phyloP scores from a whole-genome alignment of 352 stramenopile genomes.

The Phytophthora foliorum region DNA sequence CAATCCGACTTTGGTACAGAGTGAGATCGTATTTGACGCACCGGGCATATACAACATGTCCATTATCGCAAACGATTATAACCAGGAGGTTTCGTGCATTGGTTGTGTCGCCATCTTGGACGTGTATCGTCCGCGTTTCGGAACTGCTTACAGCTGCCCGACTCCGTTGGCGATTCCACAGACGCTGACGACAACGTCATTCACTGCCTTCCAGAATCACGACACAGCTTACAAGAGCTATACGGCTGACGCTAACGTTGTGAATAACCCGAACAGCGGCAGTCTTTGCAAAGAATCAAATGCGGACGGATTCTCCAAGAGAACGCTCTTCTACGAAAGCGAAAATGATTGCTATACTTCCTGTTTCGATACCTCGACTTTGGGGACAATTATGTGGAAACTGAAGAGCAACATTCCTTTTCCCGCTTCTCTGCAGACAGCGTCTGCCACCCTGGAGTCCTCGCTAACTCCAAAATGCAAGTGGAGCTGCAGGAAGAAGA shows the following conservation, averaged over 20 bases:
- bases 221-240: conserved; percentile 13
- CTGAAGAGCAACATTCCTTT: conserved; percentile 13
- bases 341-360: conserved; percentile 1
- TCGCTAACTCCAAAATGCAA: conserved; percentile 8
- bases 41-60: conserved; percentile 35
- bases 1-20: conserved; percentile 9
- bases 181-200: conserved; percentile 4
- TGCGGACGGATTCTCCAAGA: not conserved
- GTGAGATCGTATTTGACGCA: conserved; percentile 23
- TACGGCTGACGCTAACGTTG: conserved; percentile 6
- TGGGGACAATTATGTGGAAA: conserved; percentile 4
- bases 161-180: not conserved
- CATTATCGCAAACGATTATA: conserved; percentile 39
- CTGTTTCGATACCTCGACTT: conserved; percentile 11
- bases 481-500: conserved; percentile 20
- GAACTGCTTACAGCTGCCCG: not conserved
- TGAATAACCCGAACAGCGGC: conserved; percentile 16
- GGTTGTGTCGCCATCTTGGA: conserved; percentile 41
- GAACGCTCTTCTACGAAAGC: conserved; percentile 6
- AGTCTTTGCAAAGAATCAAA: not conserved
- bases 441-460: not conserved
- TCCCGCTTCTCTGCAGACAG: not conserved
- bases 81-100: conserved; percentile 9
- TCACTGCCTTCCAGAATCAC: not conserved
- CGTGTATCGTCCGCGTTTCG: conserved; percentile 19